A percentile compares a stretch with the other conserved stretches of the same genome.
Conservation (phyloP, 1,284 basidiomycete genomes). For the Kwoniella shivajii region DNA sequence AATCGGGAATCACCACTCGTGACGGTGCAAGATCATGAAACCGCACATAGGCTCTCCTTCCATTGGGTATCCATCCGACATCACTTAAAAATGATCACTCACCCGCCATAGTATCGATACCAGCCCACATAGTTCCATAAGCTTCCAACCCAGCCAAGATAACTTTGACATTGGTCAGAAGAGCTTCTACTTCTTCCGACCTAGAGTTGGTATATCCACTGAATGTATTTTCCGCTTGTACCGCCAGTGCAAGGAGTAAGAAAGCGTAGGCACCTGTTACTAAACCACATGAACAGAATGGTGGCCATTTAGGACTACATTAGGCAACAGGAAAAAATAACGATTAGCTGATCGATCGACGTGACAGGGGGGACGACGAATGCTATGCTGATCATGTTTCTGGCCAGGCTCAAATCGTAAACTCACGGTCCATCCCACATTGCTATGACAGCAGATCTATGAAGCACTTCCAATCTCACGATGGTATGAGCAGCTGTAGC, state of each 20-base stretch:
- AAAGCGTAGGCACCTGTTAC: constrained; percentile 53
- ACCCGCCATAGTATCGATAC: constrained; percentile 54
- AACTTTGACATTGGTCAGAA: constrained; percentile 54
- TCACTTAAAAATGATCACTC: constrained; percentile 22
- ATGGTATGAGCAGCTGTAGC: constrained; percentile 54
- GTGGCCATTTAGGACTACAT: constrained; percentile 50
- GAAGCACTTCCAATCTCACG: constrained; percentile 52
- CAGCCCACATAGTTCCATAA: constrained; percentile 55
- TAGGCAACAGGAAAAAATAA: not conserved
- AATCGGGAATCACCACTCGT: too few species aligned
- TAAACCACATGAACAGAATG: constrained; percentile 55
- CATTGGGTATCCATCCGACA: not conserved
- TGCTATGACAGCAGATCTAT: constrained; percentile 51
- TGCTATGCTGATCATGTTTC: too few species aligned
- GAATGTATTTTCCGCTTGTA: constrained; percentile 49
- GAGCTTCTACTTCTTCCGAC: constrained; percentile 47
- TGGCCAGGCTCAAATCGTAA: not conserved
- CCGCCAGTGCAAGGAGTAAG: constrained; percentile 52
- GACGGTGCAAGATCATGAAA: too few species aligned
- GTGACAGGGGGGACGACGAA: too few species aligned
- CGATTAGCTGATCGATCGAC: too few species aligned
- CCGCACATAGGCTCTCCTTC: too few species aligned
- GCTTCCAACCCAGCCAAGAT: constrained; percentile 54
- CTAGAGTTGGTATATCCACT: constrained; percentile 27
- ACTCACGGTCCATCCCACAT: constrained; percentile 50